Evolutionary conservation across 2,329 filamentous ascomycete genomes (phyloP), one percentile per base, ranked within the genome.

Genomic region (Podosphaera aphanis): DNA sequence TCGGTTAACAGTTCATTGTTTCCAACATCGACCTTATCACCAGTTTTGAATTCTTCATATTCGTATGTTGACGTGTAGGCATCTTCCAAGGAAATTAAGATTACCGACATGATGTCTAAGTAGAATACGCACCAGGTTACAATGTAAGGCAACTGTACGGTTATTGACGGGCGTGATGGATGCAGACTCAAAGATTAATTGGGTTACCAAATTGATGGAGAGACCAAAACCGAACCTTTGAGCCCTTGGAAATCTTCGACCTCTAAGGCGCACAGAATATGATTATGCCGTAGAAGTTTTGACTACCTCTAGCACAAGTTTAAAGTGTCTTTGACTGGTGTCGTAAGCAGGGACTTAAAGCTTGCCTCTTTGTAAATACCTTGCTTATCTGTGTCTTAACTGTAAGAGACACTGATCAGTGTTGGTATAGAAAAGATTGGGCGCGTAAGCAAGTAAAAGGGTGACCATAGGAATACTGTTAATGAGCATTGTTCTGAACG

Each of bases 311-410:
- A 40, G 38, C 19, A 40, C 38, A 40, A 40, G 38, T 20, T 40
- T 40, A 19, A 40, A 13, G 38, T 40, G 38, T 40, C 5, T 40
- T 40, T 19, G 38, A 40, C 38, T 18, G 35, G 19, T 40, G 18
- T 40, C 38, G 38, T 23, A 40, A 40, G 35, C 2, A 38, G 38
- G 38, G 38, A 40, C 38, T 40, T 40, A 40, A 40, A 40, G n/a
- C 38, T 40, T 40, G 38, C 16, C 38, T 40, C 38, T 40, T 40
- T 19, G 19, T 40, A 23, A 40, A 40, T 40, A 40, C 38, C 38
- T 40, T 20, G 38, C 38, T 40, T 40, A 40, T 40, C 38, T 40
- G 38, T 40, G 38, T 40, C 38, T 40, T 19, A 19, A 21, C 38
- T 40, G 38, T 23, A 40, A 40, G 38, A 40, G 38, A 40, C 38